Conservation (phyloP, 225 moss, liverwort and hornwort genomes). For the Pleurozium schreberi region DNA sequence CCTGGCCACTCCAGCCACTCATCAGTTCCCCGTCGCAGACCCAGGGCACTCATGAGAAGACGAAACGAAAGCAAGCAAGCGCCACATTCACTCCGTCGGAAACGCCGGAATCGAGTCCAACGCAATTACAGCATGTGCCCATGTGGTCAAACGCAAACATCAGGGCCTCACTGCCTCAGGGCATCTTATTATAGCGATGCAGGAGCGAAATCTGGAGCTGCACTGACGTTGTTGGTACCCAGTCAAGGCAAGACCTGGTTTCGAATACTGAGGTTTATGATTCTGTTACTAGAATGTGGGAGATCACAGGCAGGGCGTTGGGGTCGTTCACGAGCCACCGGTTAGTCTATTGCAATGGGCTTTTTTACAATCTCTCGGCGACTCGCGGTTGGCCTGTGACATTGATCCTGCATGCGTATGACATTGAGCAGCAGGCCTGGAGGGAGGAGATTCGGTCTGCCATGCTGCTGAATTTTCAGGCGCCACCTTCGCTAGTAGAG, state of each 20-base stretch:
- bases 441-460: conserved; percentile 53
- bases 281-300: conserved; percentile 36
- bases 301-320: conserved; percentile 44
- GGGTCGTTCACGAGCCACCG: conserved; percentile 53
- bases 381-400: conserved; percentile 56
- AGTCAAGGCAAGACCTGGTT: conserved; percentile 45
- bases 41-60: background rate
- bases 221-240: conserved; percentile 17
- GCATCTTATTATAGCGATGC: background rate
- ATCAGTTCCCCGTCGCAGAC: background rate
- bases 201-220: background rate
- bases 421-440: conserved; percentile 44
- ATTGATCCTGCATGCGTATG: conserved; percentile 45
- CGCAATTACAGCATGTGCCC: background rate
- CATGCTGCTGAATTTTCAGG: conserved; percentile 52
- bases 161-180: background rate
- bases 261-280: conserved; percentile 53
- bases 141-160: background rate
- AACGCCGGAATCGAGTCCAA: background rate
- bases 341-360: conserved; percentile 43
- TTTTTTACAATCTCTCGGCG: conserved; percentile 50
- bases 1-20: background rate
- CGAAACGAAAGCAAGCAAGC: background rate
- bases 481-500: conserved; percentile 49
- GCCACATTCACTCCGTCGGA: background rate